These are phyloP conservation scores for Cruciata laevipes DNA, from an alignment of 257 asterid species.

Conservation along the genomic window DNA sequence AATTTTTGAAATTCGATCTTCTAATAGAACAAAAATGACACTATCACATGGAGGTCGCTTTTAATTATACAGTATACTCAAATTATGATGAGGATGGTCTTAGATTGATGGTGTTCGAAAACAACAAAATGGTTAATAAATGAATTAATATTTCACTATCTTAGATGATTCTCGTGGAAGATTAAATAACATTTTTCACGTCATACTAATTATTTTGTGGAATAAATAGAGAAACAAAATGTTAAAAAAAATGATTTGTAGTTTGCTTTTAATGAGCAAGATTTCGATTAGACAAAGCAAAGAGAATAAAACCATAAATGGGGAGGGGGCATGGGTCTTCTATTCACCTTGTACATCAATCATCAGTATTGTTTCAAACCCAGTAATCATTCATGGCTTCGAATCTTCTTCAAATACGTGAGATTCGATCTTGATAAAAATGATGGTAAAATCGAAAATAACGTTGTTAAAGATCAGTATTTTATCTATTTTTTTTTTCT, in stretches of 20 bases:
- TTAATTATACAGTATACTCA: too few species aligned
- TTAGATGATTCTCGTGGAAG: too few species aligned
- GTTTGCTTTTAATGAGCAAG: not conserved
- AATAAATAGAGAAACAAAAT: not conserved
- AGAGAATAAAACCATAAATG: not conserved
- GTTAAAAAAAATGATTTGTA: too few species aligned
- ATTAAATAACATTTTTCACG: too few species aligned
- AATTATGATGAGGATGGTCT: too few species aligned
- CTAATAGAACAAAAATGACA: too few species aligned
- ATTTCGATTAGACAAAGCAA: not conserved
- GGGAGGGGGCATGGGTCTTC: not conserved
- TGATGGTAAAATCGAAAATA: slow-evolving; percentile 9
- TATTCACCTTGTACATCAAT: slow-evolving; percentile 10
- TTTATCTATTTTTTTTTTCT: not conserved
- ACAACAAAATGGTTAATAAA: too few species aligned
- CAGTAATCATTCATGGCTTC: slow-evolving; percentile 13
- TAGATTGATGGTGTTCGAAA: too few species aligned
- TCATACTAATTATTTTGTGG: not conserved
- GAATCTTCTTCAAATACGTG: slow-evolving; percentile 1
- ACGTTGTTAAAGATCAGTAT: too few species aligned
- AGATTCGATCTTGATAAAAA: slow-evolving; percentile 14
- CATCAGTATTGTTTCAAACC: slow-evolving; percentile 9
- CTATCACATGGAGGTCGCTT: too few species aligned
- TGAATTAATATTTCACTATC: too few species aligned
- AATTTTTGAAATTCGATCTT: too few species aligned